A percentile compares a stretch with the other conserved stretches of the same genome.
phyloP scores from a whole-genome alignment of 2,329 filamentous ascomycete genomes.

The Fusarium chlamydosporum region DNA sequence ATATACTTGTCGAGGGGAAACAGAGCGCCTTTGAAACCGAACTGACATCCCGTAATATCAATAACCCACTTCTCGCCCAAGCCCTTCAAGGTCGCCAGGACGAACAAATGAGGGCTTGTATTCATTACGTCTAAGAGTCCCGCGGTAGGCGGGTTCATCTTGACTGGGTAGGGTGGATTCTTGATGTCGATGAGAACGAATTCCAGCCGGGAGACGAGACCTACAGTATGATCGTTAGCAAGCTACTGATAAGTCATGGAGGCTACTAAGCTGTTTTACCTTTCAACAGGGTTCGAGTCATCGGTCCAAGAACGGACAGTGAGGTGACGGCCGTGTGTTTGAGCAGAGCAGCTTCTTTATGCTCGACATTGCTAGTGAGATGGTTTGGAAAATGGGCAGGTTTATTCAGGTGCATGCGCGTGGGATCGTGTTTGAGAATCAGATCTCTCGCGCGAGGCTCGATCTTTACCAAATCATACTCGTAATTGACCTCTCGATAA shows the following conservation, averaged over 20 bases:
- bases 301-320: conserved; percentile 19
- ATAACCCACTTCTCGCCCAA: conserved; percentile 32
- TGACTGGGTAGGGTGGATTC: conserved; percentile 16
- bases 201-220: conserved; percentile 8
- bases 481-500: conserved; percentile 23
- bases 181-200: conserved; percentile 1
- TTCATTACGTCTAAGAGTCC: neutral
- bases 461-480: conserved; percentile 14
- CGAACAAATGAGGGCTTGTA: conserved; percentile 4
- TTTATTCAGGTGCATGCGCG: neutral
- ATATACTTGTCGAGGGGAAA: conserved; percentile 30
- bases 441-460: conserved; percentile 7
- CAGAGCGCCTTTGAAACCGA: conserved; percentile 33
- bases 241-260: too few relatives aligned
- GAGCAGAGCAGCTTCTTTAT: conserved; percentile 26
- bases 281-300: conserved; percentile 22
- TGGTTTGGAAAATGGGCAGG: conserved; percentile 15
- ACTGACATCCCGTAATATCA: conserved; percentile 35
- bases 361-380: conserved; percentile 12
- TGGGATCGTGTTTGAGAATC: conserved; percentile 7
- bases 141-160: conserved; percentile 14
- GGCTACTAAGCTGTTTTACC: neutral
- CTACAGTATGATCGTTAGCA: conserved; percentile 10
- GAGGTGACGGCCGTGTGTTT: neutral
- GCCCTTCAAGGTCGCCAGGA: conserved; percentile 3